Evolutionary conservation across 2,329 filamentous ascomycete species (phyloP), one percentile per base, ranked within the genome.

Genomic region (Pseudofabraea citricarpa): DNA sequence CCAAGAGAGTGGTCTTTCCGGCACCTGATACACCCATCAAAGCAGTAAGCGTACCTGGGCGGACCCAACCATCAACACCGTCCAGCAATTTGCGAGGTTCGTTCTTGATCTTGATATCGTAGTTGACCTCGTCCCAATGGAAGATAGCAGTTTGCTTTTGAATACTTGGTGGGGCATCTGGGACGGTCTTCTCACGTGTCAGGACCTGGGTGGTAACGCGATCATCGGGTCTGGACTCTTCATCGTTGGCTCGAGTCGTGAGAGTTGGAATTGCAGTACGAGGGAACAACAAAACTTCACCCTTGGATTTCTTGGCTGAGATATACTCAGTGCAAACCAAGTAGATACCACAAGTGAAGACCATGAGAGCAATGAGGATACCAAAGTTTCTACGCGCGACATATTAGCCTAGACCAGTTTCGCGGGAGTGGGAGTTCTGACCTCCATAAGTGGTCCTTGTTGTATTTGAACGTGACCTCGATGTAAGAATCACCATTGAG

Each of bases 1-100:
- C 87, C 23, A 96, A 70, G 21, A 96, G 76, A 1, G 90, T 95
- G 0, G 90, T 96, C 66, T 96, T 96, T 46, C 90, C 90, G n/a
- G 90, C 90, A 53, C 90, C 69, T 32, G 71, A 73, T 18, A 71
- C 69, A 26, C 72, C 87, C 90, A 95, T 95, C 3, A 95, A 73
- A 29, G 88, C 90, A 10, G 90, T 95, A 42, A 95, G 64, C 13
- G 88, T 95, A 47, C 90, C 90, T 3, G 90, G 90, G 65, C 94
- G 93, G 47, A 96, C 89, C 87, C 88, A 96, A 26, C 90, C 90
- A 58, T 94, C 86, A 10, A 95, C 87, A 49, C 93, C 73, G 56
- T 95, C 83, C 46, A 96, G 70, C 56, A 96, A 86, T 33, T 84
- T 80, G 13, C 89, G 78, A 2, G 74, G 68, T 56, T 91, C 80